A percentile compares a stretch with the other conserved stretches of the same genome.
These are phyloP conservation scores for Russula dissimulans DNA, from an alignment of 768 basidiomycete species.

Conservation along the genomic window DNA sequence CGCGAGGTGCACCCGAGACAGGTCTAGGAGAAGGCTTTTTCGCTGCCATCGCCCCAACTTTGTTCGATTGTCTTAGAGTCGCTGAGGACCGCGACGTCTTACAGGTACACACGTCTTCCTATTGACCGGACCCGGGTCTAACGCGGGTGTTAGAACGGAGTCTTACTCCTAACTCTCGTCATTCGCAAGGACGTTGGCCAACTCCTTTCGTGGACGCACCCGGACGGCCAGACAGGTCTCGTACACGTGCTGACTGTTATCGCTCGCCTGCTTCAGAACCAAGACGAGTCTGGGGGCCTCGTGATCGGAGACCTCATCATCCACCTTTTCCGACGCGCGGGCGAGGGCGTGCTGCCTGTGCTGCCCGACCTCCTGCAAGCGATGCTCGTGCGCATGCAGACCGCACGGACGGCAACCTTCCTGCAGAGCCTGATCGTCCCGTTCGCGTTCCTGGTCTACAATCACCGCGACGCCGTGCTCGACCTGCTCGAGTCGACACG, in stretches of 20 bases:
- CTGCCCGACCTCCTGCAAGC: conserved; percentile 82
- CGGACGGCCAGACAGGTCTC: conserved; percentile 62
- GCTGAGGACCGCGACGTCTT: conserved; percentile 84
- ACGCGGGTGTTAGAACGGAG: conserved; percentile 45
- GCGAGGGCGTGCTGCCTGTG: conserved; percentile 70
- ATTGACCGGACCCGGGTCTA: neutral
- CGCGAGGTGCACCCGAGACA: conserved; percentile 51
- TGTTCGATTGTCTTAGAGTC: conserved; percentile 59
- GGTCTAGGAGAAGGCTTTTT: conserved; percentile 80
- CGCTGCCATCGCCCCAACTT: conserved; percentile 55
- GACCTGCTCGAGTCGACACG: conserved; percentile 62
- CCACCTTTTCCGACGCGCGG: conserved; percentile 79
- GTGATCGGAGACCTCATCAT: conserved; percentile 93
- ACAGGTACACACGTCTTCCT: conserved; percentile 40
- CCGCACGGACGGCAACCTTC: conserved; percentile 86
- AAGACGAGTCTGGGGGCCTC: conserved; percentile 88
- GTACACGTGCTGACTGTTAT: conserved; percentile 66
- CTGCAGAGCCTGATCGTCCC: conserved; percentile 89
- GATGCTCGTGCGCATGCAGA: conserved; percentile 71
- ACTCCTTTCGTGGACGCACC: conserved; percentile 65
- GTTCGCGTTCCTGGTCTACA: conserved; percentile 87
- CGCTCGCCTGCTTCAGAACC: conserved; percentile 63
- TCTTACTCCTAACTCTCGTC: conserved; percentile 70
- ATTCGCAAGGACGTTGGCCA: conserved; percentile 84
- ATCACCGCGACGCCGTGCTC: conserved; percentile 74